A percentile compares a stretch with the other conserved stretches of the same genome.
Conservation (phyloP, 306 rosid species). For the Trichosanthes cucumerina region DNA sequence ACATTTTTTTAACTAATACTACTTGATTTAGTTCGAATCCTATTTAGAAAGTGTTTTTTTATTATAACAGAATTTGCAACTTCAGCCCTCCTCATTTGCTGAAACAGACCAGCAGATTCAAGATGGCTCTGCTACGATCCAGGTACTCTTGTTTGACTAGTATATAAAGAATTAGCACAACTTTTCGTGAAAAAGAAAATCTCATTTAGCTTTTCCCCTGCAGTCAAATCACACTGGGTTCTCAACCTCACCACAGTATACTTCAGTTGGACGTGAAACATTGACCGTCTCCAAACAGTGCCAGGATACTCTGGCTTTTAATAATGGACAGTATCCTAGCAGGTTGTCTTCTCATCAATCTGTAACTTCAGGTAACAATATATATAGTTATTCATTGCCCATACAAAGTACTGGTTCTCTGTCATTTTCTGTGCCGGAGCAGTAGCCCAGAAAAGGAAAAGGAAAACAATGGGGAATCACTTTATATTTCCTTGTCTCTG, state of each 20-base stretch:
- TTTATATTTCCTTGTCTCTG: conserved; percentile 20
- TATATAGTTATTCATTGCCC: conserved; percentile 22
- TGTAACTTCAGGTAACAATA: conserved; percentile 12
- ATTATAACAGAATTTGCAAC: conserved; percentile 55
- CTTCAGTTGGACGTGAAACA: conserved; percentile 26
- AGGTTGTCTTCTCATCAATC: conserved; percentile 35
- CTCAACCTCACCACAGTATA: conserved; percentile 18
- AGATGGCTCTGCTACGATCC: conserved; percentile 61
- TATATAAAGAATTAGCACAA: neutral
- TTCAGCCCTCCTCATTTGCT: conserved; percentile 35
- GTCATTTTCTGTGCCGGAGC: conserved; percentile 25
- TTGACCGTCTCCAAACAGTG: conserved; percentile 29
- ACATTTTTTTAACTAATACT: neutral
- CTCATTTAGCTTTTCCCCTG: conserved; percentile 5
- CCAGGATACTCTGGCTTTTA: conserved; percentile 25
- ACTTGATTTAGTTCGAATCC: neutral
- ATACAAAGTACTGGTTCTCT: conserved; percentile 25
- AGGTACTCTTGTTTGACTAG: conserved; percentile 25
- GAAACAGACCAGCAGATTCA: conserved; percentile 22
- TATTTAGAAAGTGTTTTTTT: neutral
- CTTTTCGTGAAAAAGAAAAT: neutral
- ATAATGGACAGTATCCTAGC: conserved; percentile 21
- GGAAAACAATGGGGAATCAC: conserved; percentile 19
- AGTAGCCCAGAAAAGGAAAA: conserved; percentile 25
- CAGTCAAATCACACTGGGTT: conserved; percentile 36